Conservation (phyloP, 1,284 basidiomycete genomes). For the Xanthoconium separans region DNA sequence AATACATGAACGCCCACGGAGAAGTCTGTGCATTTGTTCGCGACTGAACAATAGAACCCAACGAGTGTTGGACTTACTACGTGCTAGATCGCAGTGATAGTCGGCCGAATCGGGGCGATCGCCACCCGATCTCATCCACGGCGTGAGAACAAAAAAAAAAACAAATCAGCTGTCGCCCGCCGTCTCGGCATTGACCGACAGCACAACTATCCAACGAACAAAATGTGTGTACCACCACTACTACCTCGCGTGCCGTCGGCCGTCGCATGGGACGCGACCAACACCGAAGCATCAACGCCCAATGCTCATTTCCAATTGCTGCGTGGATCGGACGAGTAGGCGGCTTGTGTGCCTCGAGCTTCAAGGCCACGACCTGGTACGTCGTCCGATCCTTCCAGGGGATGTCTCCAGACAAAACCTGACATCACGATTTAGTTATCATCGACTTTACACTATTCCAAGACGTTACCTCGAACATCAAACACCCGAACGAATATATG, state of each 20-base stretch:
- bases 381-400: slow-evolving; percentile 6
- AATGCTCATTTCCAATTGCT: neutral
- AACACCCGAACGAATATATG: slow-evolving; percentile 2
- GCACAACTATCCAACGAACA: neutral
- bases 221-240: neutral
- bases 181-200: neutral
- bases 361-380: neutral
- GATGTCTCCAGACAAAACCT: slow-evolving; percentile 13
- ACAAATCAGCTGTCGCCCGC: too few relatives aligned
- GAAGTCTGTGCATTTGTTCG: too few relatives aligned
- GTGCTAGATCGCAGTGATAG: too few relatives aligned
- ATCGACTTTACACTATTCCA: neutral
- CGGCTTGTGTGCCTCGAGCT: neutral
- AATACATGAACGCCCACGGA: too few relatives aligned
- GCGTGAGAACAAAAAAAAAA: too few relatives aligned
- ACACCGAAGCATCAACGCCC: slow-evolving; percentile 5
- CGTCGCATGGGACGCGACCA: slow-evolving; percentile 1
- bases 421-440: neutral
- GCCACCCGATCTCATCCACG: too few relatives aligned
- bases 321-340: neutral
- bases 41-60: too few relatives aligned
- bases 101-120: too few relatives aligned
- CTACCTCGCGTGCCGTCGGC: neutral
- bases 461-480: slow-evolving; percentile 4
- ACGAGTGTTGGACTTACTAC: too few relatives aligned